These are phyloP conservation scores for Globisporangium cederbergense DNA, from an alignment of 352 stramenopile genomes.

Conservation along the genomic window DNA sequence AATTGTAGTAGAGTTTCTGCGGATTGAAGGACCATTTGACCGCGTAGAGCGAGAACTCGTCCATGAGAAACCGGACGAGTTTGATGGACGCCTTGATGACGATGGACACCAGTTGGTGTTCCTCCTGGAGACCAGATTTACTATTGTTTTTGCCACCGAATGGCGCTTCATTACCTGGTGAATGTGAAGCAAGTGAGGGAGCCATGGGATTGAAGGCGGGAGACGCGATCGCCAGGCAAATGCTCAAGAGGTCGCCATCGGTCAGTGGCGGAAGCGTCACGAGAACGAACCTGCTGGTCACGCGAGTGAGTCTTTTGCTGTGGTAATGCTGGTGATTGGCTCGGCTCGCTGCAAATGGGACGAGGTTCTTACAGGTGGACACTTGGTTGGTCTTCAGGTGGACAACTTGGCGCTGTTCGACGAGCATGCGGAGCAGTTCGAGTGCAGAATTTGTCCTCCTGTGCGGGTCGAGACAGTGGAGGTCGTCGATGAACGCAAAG, in stretches of 20 bases:
- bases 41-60: conserved; percentile 11
- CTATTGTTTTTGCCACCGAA: not conserved
- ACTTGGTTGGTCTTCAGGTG: conserved; percentile 34
- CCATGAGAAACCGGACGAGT: conserved; percentile 38
- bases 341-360: conserved; percentile 33
- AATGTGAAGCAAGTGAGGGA: not conserved
- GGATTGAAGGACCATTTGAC: conserved; percentile 22
- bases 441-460: conserved; percentile 28
- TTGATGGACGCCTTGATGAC: conserved; percentile 59
- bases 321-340: conserved; percentile 1
- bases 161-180: not conserved
- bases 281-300: conserved; percentile 33
- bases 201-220: not conserved
- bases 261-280: conserved; percentile 28
- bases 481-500: conserved; percentile 61
- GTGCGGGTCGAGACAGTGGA: conserved; percentile 34
- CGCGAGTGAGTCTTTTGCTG: conserved; percentile 18
- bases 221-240: conserved; percentile 35
- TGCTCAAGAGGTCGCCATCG: conserved; percentile 46
- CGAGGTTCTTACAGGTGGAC: conserved; percentile 20
- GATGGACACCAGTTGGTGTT: conserved; percentile 28
- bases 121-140: conserved; percentile 24
- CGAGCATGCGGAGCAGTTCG: conserved; percentile 47
- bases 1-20: conserved; percentile 54
- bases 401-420: conserved; percentile 37